These are phyloP conservation scores for Atkinsonella texensis DNA, from an alignment of 2,329 filamentous ascomycete genomes.

Conservation along the genomic window DNA sequence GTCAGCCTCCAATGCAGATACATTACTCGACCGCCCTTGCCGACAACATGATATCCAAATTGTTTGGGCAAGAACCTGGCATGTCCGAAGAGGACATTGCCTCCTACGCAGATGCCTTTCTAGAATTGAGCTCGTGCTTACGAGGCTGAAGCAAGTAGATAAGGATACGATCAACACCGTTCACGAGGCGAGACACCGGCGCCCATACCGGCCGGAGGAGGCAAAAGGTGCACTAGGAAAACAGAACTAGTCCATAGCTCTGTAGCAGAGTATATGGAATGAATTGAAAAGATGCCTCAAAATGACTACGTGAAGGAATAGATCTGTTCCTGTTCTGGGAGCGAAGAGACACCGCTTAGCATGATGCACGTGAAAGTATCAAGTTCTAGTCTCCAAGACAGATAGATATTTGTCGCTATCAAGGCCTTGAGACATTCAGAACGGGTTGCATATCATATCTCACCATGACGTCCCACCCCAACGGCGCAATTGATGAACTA, in stretches of 20 bases:
- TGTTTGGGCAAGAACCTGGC: conserved; percentile 15
- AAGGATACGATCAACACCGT: conserved; percentile 18
- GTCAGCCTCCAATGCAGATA: conserved; percentile 25
- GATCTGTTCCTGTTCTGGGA: no score
- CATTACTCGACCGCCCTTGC: conserved; percentile 16
- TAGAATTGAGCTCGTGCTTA: conserved; percentile 16
- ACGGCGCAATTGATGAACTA: background rate
- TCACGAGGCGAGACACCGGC: conserved; percentile 11
- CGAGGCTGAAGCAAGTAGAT: conserved; percentile 18
- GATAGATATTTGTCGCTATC: no score
- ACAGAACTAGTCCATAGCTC: conserved; percentile 30
- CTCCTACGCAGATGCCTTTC: conserved; percentile 18
- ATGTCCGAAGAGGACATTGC: conserved; percentile 15
- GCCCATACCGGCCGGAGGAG: background rate
- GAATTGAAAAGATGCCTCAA: background rate
- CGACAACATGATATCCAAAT: conserved; percentile 16
- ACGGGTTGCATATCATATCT: background rate
- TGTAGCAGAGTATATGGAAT: background rate
- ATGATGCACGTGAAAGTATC: no score
- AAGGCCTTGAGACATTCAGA: background rate
- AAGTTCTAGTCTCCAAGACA: background rate
- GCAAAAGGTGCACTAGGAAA: conserved; percentile 42
- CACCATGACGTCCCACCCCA: background rate
- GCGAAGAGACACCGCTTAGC: no score
- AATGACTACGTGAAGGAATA: no score